These are phyloP conservation scores for Alternaria sp. DNA, from an alignment of 2,329 filamentous ascomycete species.

Conservation along the genomic window DNA sequence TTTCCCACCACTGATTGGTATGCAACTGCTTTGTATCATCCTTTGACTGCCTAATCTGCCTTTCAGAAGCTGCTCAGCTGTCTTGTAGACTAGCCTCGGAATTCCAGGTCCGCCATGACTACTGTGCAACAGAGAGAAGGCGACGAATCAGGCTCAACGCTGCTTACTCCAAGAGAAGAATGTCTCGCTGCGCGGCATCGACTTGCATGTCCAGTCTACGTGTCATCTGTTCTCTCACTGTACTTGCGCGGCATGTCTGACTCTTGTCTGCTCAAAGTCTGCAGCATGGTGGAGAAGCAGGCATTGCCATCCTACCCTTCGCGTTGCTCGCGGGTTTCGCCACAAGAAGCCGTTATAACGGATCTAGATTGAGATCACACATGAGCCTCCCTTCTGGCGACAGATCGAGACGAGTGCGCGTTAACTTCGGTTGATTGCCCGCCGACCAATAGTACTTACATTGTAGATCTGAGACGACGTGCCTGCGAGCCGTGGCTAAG, in stretches of 20 bases:
- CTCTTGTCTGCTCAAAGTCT: slow-evolving; percentile 21
- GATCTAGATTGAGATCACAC: slow-evolving; percentile 44
- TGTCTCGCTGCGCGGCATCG: slow-evolving; percentile 29
- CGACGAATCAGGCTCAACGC: slow-evolving; percentile 37
- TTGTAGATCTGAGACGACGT: slow-evolving; percentile 42
- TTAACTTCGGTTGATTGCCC: slow-evolving; percentile 46
- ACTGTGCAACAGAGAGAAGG: slow-evolving; percentile 24
- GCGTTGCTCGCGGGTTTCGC: slow-evolving; percentile 36
- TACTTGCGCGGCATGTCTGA: slow-evolving; percentile 30
- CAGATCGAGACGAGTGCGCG: slow-evolving; percentile 38
- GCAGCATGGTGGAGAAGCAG: slow-evolving; percentile 20
- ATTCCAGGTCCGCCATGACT: slow-evolving; percentile 49
- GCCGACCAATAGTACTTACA: slow-evolving; percentile 42
- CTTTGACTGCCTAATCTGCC: slow-evolving; percentile 31
- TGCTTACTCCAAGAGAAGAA: slow-evolving; percentile 32
- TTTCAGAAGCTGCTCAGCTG: slow-evolving; percentile 25
- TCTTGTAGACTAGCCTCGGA: slow-evolving; percentile 41
- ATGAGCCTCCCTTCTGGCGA: slow-evolving; percentile 35
- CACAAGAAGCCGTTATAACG: slow-evolving; percentile 38
- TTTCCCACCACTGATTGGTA: slow-evolving; percentile 47
- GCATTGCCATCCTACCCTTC: slow-evolving; percentile 24
- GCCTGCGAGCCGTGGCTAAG: slow-evolving; percentile 46
- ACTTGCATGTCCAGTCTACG: slow-evolving; percentile 35
- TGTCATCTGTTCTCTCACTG: slow-evolving; percentile 30
- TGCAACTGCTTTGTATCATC: slow-evolving; percentile 9